These are phyloP conservation scores for Tuber aestivum DNA, from an alignment of 495 filamentous ascomycete species.

Conservation along the genomic window DNA sequence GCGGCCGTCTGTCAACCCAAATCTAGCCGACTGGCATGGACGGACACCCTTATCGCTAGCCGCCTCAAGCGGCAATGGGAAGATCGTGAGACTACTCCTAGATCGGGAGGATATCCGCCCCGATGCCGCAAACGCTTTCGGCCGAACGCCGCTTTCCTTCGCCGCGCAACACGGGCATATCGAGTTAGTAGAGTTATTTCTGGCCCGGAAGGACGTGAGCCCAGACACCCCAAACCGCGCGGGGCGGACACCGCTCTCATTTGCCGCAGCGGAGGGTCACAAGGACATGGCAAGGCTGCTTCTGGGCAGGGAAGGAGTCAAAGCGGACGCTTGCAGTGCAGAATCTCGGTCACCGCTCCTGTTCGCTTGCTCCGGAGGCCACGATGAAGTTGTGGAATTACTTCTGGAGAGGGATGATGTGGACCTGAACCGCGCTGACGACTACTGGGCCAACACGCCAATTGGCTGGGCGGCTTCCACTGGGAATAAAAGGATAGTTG, in stretches of 20 bases:
- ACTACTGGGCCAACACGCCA: background rate
- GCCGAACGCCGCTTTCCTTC: background rate
- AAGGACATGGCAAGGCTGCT: background rate
- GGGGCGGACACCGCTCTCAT: background rate
- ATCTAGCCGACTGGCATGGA: background rate
- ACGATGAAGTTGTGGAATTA: background rate
- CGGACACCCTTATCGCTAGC: background rate
- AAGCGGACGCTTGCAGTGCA: background rate
- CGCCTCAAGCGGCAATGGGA: background rate
- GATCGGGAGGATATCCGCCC: background rate
- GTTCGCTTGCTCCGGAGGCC: background rate
- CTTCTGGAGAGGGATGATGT: background rate
- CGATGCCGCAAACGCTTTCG: background rate
- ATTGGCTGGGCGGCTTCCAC: background rate
- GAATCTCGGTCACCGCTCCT: background rate
- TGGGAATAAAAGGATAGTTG: background rate
- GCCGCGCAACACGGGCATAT: background rate
- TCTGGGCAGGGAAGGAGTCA: background rate
- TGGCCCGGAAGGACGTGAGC: background rate
- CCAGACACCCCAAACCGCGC: background rate
- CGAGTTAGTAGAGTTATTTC: background rate
- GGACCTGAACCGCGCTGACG: background rate
- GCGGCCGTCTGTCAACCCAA: background rate
- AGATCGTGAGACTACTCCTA: background rate
- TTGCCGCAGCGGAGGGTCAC: background rate